These are phyloP conservation scores for Amauroascus niger DNA, from an alignment of 2,329 filamentous ascomycete species.

Conservation along the genomic window DNA sequence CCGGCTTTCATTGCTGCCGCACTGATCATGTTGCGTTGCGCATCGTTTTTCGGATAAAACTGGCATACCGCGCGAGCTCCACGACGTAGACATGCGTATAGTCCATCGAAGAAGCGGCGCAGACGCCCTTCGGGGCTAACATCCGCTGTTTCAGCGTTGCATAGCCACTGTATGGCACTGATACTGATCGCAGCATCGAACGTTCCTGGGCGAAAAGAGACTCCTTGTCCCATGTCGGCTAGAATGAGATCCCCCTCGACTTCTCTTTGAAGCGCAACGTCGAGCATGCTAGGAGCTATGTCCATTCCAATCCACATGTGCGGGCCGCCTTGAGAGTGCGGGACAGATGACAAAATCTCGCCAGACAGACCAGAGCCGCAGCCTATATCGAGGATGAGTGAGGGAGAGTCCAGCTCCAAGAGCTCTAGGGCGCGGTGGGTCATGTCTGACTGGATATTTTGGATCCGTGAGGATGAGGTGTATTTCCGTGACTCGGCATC, in stretches of 20 bases:
- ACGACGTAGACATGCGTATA: constrained; percentile 73
- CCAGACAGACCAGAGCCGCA: constrained; percentile 91
- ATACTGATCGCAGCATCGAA: constrained; percentile 96
- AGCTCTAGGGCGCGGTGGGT: constrained; percentile 86
- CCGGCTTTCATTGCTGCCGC: constrained; percentile 83
- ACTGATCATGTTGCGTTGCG: constrained; percentile 85
- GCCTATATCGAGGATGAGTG: constrained; percentile 89
- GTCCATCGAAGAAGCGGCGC: constrained; percentile 78
- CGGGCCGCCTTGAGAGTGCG: constrained; percentile 63
- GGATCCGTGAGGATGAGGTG: constrained; percentile 89
- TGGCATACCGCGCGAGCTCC: constrained; percentile 90
- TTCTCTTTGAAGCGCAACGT: constrained; percentile 80
- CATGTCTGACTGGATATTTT: constrained; percentile 91
- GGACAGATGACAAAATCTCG: constrained; percentile 73
- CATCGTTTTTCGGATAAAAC: constrained; percentile 95
- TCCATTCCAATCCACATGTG: constrained; percentile 98
- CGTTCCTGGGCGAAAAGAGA: constrained; percentile 81
- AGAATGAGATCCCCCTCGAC: constrained; percentile 90
- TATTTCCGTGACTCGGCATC: constrained; percentile 94
- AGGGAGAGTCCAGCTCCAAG: constrained; percentile 67
- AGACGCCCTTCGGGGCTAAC: constrained; percentile 70
- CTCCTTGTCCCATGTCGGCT: constrained; percentile 87
- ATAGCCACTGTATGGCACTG: constrained; percentile 95
- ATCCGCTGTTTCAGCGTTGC: constrained; percentile 83
- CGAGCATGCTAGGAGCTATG: constrained; percentile 91